Evolutionary conservation across 202 grass and related monocot genomes (phyloP).

Genomic region (Cymbopogon flexuosus): DNA sequence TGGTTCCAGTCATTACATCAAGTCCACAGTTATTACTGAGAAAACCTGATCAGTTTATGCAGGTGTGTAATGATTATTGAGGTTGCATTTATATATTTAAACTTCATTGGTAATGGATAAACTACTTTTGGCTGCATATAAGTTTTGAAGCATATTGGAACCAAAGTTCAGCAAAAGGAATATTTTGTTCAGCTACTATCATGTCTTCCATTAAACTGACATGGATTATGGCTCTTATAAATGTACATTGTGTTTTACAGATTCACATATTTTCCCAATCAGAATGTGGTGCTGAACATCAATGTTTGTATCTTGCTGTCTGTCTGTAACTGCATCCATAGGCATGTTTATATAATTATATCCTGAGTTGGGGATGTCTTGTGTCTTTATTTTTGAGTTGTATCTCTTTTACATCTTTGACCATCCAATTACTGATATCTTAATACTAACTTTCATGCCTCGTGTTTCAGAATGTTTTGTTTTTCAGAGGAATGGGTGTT

Average conservation of each 20-base stretch:
- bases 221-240: background rate
- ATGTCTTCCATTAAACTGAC: background rate
- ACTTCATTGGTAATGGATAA: background rate
- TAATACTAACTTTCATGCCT: slow-evolving; percentile 6
- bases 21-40: slow-evolving; percentile 83
- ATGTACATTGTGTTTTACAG: background rate
- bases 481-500: slow-evolving; percentile 68
- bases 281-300: background rate
- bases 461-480: slow-evolving; percentile 41
- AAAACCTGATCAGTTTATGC: slow-evolving; percentile 66
- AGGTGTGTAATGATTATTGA: slow-evolving; percentile 42
- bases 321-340: slow-evolving; percentile 1
- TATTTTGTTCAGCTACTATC: background rate
- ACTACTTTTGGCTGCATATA: slow-evolving; percentile 19
- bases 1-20: slow-evolving; percentile 72
- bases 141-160: background rate
- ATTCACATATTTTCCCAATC: background rate
- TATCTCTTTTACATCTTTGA: slow-evolving; percentile 1
- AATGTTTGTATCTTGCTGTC: background rate
- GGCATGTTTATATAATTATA: background rate
- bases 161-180: background rate
- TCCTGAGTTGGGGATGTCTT: background rate
- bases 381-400: background rate
- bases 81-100: background rate
- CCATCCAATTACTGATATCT: background rate